phyloP scores from a whole-genome alignment of 257 asterid species.

The Ehretia macrophylla region DNA sequence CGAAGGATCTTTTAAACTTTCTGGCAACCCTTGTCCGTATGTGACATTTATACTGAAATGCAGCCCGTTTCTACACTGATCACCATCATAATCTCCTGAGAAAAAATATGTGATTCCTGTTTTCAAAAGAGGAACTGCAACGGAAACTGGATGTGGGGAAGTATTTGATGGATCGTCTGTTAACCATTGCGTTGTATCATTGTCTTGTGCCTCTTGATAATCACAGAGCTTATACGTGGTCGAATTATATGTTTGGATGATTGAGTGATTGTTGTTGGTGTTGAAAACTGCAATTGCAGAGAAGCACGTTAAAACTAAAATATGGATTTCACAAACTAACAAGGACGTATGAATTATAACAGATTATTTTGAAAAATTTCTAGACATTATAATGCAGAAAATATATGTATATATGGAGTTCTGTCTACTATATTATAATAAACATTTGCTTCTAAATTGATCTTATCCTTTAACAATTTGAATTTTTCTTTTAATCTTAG shows the following conservation, averaged over 20 bases:
- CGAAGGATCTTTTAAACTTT: slow-evolving; percentile 32
- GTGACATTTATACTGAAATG: slow-evolving; percentile 55
- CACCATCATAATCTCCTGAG: slow-evolving; percentile 88
- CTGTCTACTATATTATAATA: too few species aligned
- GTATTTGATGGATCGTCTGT: slow-evolving; percentile 58
- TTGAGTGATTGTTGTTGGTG: slow-evolving; percentile 80
- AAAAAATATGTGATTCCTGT: slow-evolving; percentile 58
- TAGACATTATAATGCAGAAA: too few species aligned
- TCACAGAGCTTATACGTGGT: slow-evolving; percentile 58
- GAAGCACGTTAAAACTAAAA: not conserved
- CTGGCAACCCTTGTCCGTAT: slow-evolving; percentile 66
- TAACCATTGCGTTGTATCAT: slow-evolving; percentile 70
- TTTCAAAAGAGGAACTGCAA: slow-evolving; percentile 51
- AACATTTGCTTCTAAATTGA: too few species aligned
- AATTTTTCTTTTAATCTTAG: too few species aligned
- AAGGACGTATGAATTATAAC: not conserved
- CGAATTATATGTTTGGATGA: slow-evolving; percentile 67
- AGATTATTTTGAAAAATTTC: not conserved
- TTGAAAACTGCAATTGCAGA: slow-evolving; percentile 59
- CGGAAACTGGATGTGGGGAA: slow-evolving; percentile 31
- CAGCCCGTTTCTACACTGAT: slow-evolving; percentile 70
- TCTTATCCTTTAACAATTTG: too few species aligned
- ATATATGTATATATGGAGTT: too few species aligned
- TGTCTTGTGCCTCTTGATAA: slow-evolving; percentile 35
- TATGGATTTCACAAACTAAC: not conserved